Conservation (phyloP, 2,329 filamentous ascomycete species). For the Colletotrichum scovillei region DNA sequence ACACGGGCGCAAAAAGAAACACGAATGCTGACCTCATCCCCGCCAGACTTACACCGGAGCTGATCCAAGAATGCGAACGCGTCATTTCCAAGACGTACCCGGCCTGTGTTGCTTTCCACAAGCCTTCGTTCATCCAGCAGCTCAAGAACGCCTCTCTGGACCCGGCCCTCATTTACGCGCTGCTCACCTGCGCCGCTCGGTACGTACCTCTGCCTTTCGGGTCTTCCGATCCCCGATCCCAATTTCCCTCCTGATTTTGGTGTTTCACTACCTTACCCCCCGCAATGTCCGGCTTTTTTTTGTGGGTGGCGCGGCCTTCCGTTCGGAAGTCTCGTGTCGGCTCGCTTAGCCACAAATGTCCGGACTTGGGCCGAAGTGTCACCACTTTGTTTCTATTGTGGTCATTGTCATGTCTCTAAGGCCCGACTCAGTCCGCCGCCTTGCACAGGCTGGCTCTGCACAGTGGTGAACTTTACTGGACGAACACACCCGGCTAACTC, state of each 20-base stretch:
- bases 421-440: neutral
- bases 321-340: slow-evolving; percentile 29
- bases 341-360: slow-evolving; percentile 20
- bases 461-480: neutral
- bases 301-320: slow-evolving; percentile 34
- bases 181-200: slow-evolving; percentile 68
- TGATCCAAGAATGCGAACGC: slow-evolving; percentile 69
- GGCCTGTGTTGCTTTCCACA: slow-evolving; percentile 72
- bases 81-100: slow-evolving; percentile 71
- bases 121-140: slow-evolving; percentile 70
- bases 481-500: slow-evolving; percentile 12
- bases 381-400: neutral
- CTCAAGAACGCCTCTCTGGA: slow-evolving; percentile 68
- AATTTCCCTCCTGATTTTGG: slow-evolving; percentile 37
- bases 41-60: slow-evolving; percentile 64
- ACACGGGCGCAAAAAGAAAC: neutral
- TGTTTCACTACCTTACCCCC: slow-evolving; percentile 38
- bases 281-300: slow-evolving; percentile 36
- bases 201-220: slow-evolving; percentile 50
- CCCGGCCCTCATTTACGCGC: slow-evolving; percentile 66
- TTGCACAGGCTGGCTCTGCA: neutral
- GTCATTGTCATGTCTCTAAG: slow-evolving; percentile 12
- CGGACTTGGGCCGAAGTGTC: slow-evolving; percentile 28
- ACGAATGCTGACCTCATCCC: slow-evolving; percentile 17
- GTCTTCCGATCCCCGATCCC: slow-evolving; percentile 17